Evolutionary conservation across 2,329 filamentous ascomycete species (phyloP), one percentile per base, ranked within the genome.

Genomic region (Cadophora luteo-olivacea): DNA sequence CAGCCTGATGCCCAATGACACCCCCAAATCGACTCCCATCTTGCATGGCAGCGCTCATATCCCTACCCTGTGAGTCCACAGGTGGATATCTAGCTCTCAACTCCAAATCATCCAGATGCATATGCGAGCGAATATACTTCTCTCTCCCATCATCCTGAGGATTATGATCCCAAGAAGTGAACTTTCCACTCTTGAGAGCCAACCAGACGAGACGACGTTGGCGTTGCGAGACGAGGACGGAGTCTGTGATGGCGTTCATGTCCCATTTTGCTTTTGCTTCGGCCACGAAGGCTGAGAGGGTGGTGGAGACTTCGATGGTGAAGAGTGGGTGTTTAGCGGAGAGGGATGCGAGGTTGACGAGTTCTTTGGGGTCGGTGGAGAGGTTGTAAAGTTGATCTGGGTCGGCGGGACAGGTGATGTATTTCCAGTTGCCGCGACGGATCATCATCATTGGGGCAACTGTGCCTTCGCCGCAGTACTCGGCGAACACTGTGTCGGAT

Each of bases 401-500:
- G 77, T 97, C 94, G 25, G 90, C 90, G 7, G 94, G 89, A 76
- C 93, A 97, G 71, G 88, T 93, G 72, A 96, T 89, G 79, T 94
- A 97, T 84, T 97, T 97, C 93, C 93, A 97, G 58, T 87, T 85
- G 9, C 93, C 93, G 65, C 93, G 90, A 68, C 92, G 90, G 77
- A 97, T 97, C 94, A 97, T 97, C 85, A 97, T 93, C 67, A 97
- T 87, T 1, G 94, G 94, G 4, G 92, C 90, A 66, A 97, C 85
- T 0, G 94, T 97, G 60, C 94, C 94, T 81, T 97, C 94, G 61
- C 93, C 94, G 77, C 95, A 97, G 82, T 97, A 97, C 82, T 97
- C 94, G 69, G 93, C 94, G 75, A 95, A 91, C n/a, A 96, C 94
- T 12, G 92, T 96, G 79, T 97, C 94, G 69, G 91, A 90, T 51